These are phyloP conservation scores for Neofusicoccum parvum DNA, from an alignment of 2,329 filamentous ascomycete genomes.

Conservation along the genomic window DNA sequence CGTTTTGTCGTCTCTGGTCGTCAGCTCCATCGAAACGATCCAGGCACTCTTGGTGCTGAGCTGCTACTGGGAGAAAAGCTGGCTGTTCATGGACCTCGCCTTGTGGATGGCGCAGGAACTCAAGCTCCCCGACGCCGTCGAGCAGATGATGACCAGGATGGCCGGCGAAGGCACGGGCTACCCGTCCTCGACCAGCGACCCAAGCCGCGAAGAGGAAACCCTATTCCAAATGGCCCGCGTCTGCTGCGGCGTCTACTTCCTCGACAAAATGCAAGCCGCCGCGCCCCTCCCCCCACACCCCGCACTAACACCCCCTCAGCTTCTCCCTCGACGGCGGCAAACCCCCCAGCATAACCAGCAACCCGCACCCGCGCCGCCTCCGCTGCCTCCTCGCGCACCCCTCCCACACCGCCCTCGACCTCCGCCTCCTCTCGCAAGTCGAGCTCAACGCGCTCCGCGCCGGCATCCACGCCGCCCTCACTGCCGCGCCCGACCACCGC, in stretches of 20 bases:
- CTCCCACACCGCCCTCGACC: slow-evolving; percentile 50
- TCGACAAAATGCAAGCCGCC: slow-evolving; percentile 48
- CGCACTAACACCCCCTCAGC: slow-evolving; percentile 29
- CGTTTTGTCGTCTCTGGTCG: slow-evolving; percentile 42
- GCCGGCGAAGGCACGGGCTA: slow-evolving; percentile 23
- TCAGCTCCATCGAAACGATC: slow-evolving; percentile 51
- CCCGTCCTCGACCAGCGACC: neutral
- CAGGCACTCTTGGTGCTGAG: slow-evolving; percentile 57
- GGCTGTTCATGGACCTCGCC: slow-evolving; percentile 53
- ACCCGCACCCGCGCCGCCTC: too few relatives aligned
- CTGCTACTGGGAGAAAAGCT: slow-evolving; percentile 56
- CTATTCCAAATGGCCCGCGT: slow-evolving; percentile 45
- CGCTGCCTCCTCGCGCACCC: slow-evolving; percentile 49
- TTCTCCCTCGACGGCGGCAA: slow-evolving; percentile 51
- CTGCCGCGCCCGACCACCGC: slow-evolving; percentile 24
- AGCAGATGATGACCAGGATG: slow-evolving; percentile 43
- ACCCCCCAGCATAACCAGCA: slow-evolving; percentile 40
- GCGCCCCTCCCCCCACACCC: neutral
- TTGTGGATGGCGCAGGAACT: slow-evolving; percentile 55
- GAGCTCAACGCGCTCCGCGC: slow-evolving; percentile 49
- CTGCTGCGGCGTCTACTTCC: slow-evolving; percentile 56
- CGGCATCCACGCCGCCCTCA: slow-evolving; percentile 30
- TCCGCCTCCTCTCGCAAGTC: slow-evolving; percentile 55
- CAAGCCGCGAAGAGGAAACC: slow-evolving; percentile 31
- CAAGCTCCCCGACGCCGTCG: slow-evolving; percentile 42